These are phyloP conservation scores for Plantago lanceolata DNA, from an alignment of 305 asterid genomes.

Conservation along the genomic window DNA sequence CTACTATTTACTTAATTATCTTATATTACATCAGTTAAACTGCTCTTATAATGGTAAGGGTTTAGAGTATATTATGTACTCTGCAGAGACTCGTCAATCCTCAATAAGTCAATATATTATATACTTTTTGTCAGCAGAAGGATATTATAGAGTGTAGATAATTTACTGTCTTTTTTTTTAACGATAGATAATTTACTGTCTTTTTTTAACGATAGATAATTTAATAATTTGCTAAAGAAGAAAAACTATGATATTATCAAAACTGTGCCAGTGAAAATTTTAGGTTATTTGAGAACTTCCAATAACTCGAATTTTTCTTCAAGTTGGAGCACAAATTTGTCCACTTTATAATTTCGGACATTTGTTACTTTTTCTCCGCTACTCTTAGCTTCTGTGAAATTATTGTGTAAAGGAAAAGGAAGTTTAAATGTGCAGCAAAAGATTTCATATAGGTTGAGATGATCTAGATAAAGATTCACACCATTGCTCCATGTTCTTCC, in stretches of 20 bases:
- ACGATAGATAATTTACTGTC: no score
- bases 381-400: neutral
- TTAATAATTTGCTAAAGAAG: slow-evolving; percentile 12
- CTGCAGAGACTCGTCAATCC: slow-evolving; percentile 16
- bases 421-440: slow-evolving; percentile 13
- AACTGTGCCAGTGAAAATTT: slow-evolving; percentile 5
- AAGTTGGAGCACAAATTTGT: neutral
- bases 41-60: slow-evolving; percentile 12
- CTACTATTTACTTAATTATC: slow-evolving; percentile 1
- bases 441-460: neutral
- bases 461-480: slow-evolving; percentile 29
- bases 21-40: slow-evolving; percentile 15
- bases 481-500: slow-evolving; percentile 79
- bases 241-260: slow-evolving; percentile 10
- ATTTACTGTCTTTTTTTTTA: no score
- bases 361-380: no score
- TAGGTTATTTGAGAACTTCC: slow-evolving; percentile 13
- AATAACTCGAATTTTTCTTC: neutral
- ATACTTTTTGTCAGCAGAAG: slow-evolving; percentile 3
- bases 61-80: slow-evolving; percentile 4
- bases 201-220: no score
- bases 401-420: neutral
- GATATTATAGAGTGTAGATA: neutral
- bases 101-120: neutral
- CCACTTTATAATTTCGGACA: neutral